Conservation (phyloP, 164 flowering plant genomes). For the Taxillus chinensis region DNA sequence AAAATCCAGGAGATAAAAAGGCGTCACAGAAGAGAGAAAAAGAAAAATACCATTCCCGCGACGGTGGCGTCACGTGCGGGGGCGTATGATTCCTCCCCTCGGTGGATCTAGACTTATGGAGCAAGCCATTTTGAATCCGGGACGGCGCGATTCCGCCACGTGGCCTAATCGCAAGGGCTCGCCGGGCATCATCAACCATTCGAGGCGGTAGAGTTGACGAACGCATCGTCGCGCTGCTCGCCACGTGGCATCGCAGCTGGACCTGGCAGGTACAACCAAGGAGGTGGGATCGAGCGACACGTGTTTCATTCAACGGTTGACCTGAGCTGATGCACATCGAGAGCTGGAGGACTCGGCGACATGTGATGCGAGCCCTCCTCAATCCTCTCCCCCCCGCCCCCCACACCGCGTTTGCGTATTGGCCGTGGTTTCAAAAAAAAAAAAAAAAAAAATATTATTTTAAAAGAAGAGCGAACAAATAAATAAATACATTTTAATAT, state of each 20-base stretch:
- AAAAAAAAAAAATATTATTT: not conserved
- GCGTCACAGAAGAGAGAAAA: too few species aligned
- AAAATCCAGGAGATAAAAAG: too few species aligned
- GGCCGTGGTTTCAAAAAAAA: slow-evolving; percentile 9
- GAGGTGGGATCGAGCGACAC: slow-evolving; percentile 8
- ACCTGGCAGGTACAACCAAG: not conserved
- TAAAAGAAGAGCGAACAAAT: not conserved
- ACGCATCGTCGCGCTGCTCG: slow-evolving; percentile 20
- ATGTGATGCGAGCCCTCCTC: slow-evolving; percentile 2
- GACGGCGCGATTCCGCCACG: slow-evolving; percentile 8
- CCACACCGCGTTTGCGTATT: not conserved
- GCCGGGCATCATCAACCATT: not conserved
- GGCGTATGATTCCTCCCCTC: slow-evolving; percentile 20
- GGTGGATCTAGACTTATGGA: slow-evolving; percentile 23
- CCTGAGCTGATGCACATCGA: too few species aligned
- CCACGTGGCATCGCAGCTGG: slow-evolving; percentile 25
- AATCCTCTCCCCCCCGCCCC: slow-evolving; percentile 9
- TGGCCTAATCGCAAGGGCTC: slow-evolving; percentile 7
- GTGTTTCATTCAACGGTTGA: slow-evolving; percentile 8
- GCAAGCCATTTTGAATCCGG: slow-evolving; percentile 11
- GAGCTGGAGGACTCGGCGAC: slow-evolving; percentile 11
- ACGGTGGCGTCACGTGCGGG: slow-evolving; percentile 24
- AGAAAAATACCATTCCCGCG: too few species aligned
- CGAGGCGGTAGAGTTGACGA: slow-evolving; percentile 17
- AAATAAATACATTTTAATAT: not conserved